A percentile compares a stretch with the other conserved stretches of the same genome.
Conservation (phyloP, 352 stramenopile genomes). For the Globisporangium sylvaticum region DNA sequence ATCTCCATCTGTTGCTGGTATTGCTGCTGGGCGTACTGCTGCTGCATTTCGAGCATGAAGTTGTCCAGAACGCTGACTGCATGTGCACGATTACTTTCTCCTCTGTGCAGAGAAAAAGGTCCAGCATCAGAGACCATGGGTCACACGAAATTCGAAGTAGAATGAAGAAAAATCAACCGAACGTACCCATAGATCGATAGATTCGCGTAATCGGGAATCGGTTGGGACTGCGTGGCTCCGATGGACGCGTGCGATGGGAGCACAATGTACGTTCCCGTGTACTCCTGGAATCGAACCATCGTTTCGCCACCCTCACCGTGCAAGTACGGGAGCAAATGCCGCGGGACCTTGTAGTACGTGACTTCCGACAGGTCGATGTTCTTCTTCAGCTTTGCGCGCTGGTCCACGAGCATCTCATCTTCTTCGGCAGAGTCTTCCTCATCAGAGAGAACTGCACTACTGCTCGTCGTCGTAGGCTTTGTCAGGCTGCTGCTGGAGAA, state of each 20-base stretch:
- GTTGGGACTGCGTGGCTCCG: slow-evolving; percentile 1
- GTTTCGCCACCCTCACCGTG: slow-evolving; percentile 67
- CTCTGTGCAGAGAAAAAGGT: slow-evolving; percentile 11
- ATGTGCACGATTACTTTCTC: slow-evolving; percentile 43
- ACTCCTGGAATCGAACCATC: slow-evolving; percentile 74
- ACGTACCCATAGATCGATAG: slow-evolving; percentile 77
- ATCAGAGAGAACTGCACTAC: not conserved
- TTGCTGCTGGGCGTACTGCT: slow-evolving; percentile 36
- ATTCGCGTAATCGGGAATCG: slow-evolving; percentile 31
- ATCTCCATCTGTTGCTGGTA: slow-evolving; percentile 35
- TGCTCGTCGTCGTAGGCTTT: not conserved
- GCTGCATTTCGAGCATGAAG: slow-evolving; percentile 59
- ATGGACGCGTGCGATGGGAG: slow-evolving; percentile 35
- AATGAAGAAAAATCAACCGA: not conserved
- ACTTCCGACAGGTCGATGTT: slow-evolving; percentile 78
- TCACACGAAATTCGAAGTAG: not conserved
- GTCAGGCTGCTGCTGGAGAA: slow-evolving; percentile 5
- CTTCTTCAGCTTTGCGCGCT: slow-evolving; percentile 36
- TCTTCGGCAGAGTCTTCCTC: slow-evolving; percentile 19
- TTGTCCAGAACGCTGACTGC: slow-evolving; percentile 57
- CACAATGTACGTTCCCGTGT: slow-evolving; percentile 76
- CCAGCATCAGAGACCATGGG: not conserved
- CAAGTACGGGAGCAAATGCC: slow-evolving; percentile 58
- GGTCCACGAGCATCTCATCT: slow-evolving; percentile 49
- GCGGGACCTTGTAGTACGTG: slow-evolving; percentile 69